A percentile compares a stretch with the other conserved stretches of the same genome.
phyloP scores from a whole-genome alignment of 129 eudicot genomes.

The Scalesia atractyloides region DNA sequence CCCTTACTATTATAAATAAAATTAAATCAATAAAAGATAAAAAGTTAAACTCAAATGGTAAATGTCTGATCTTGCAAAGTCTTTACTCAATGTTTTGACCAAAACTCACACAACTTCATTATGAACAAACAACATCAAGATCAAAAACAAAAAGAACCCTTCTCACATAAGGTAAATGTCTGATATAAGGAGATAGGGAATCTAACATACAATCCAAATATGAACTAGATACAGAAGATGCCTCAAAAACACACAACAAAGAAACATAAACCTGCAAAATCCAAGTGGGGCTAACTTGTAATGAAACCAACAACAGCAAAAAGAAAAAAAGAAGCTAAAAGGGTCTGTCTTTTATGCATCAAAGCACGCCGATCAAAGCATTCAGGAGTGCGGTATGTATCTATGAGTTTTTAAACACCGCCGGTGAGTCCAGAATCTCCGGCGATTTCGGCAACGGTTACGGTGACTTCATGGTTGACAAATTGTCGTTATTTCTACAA shows the following conservation, averaged over 20 bases:
- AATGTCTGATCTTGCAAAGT: slow-evolving; percentile 26
- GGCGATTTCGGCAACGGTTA: too few relatives aligned
- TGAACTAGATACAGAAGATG: slow-evolving; percentile 45
- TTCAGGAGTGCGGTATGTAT: slow-evolving; percentile 57
- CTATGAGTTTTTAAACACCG: slow-evolving; percentile 41
- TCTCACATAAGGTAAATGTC: slow-evolving; percentile 12
- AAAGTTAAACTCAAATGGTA: too few relatives aligned
- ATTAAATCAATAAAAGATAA: too few relatives aligned
- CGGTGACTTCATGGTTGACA: too few relatives aligned
- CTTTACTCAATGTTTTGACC: slow-evolving; percentile 17
- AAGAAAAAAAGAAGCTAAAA: slow-evolving; percentile 26
- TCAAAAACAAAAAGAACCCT: not conserved
- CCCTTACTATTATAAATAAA: too few relatives aligned
- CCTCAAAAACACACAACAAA: slow-evolving; percentile 75
- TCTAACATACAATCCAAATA: slow-evolving; percentile 50
- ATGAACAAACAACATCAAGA: slow-evolving; percentile 21
- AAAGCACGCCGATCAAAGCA: slow-evolving; percentile 98
- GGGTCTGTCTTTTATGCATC: slow-evolving; percentile 46
- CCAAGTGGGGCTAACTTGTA: slow-evolving; percentile 67
- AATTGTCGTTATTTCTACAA: too few relatives aligned
- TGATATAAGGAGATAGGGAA: slow-evolving; percentile 12
- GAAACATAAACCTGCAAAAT: slow-evolving; percentile 75
- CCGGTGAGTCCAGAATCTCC: too few relatives aligned
- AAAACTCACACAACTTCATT: not conserved
- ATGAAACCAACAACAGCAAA: slow-evolving; percentile 45